A percentile compares a stretch with the other conserved stretches of the same genome.
Conservation (phyloP, 352 stramenopile species). For the Globisporangium abappressorium region DNA sequence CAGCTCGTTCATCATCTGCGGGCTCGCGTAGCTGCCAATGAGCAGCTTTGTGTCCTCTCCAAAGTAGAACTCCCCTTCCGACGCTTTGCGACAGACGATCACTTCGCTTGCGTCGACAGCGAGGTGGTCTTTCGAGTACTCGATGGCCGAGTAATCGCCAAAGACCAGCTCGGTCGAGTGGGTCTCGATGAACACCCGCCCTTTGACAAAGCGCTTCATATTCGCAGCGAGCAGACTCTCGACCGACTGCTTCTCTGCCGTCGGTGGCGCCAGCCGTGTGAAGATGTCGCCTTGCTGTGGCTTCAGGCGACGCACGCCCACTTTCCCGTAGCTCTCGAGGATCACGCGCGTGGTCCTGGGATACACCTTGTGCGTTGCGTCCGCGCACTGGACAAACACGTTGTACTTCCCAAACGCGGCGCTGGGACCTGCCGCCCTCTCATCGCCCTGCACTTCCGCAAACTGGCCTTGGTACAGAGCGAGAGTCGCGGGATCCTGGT, state of each 20-base stretch:
- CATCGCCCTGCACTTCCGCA: too few species aligned
- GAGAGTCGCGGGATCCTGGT: not conserved
- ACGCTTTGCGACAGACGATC: not conserved
- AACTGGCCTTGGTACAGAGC: not conserved
- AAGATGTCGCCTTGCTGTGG: not conserved
- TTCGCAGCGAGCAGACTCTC: not conserved
- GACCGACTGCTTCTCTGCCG: not conserved
- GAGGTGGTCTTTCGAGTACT: not conserved
- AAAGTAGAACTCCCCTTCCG: not conserved
- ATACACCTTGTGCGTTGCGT: not conserved
- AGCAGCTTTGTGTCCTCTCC: not conserved
- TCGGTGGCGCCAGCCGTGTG: not conserved
- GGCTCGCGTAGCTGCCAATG: not conserved
- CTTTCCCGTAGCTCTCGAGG: constrained; percentile 4
- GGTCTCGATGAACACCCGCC: constrained; percentile 3
- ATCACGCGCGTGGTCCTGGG: not conserved
- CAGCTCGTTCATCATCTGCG: constrained; percentile 5
- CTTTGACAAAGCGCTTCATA: not conserved
- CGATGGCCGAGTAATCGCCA: not conserved
- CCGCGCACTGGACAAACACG: not conserved
- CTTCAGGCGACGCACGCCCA: not conserved
- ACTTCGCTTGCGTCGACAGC: constrained; percentile 1
- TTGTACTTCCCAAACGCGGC: not conserved
- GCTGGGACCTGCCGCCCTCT: not conserved
- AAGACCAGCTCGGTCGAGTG: not conserved